Base-by-base conservation (phyloP, 305 asterid genomes). In the Solanum hybrid region DNA sequence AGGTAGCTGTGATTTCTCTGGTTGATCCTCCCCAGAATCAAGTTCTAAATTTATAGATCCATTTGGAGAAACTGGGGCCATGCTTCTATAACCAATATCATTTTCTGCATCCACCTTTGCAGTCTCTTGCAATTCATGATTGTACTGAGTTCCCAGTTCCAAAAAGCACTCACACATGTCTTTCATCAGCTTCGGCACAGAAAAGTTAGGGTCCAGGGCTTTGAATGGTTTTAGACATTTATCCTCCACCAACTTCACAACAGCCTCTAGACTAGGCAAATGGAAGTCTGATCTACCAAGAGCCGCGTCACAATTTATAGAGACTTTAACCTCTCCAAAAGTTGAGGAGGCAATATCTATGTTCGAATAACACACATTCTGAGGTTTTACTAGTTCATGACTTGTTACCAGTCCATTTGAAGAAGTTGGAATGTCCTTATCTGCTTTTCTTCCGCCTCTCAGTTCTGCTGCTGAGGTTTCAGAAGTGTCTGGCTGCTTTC, bases 121-220 rank as follows among this genome's bases (percentile, higher is more conserved):
- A 20, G 91, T 66, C 88, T 88, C 90, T 71, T 40, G 87, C 16
- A 76, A 69, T 88, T 85, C 89, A 79, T 66, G 86, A 87, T 22
- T 20, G 60, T 89, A 76, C 75, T 88, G 93, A n/a, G 94, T 91
- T 88, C 95, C 96, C 24, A 92, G 90, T 90, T 93, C 93, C 93
- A 93, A 87, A 91, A 95, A 89, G 90, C 93, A 86, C 80, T 90
- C 92, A 37, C 96, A 94, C 88, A 90, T 91, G 89, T 95, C 95
- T 56, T 92, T 91, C 96, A 96, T 92, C 42, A 94, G 87, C 37
- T 91, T 89, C 88, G 76, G 88, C 88, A 92, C 87, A 69, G 96
- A 92, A 89, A 91, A 89, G 76, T 90, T 89, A 6, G 93, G 91
- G 80, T 91, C 94, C 91, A 88, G 88, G 37, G 79, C 77, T 91